Evolutionary conservation across 2,329 filamentous ascomycete species (phyloP), one percentile per base, ranked within the genome.

Genomic region (Amphichorda felina): DNA sequence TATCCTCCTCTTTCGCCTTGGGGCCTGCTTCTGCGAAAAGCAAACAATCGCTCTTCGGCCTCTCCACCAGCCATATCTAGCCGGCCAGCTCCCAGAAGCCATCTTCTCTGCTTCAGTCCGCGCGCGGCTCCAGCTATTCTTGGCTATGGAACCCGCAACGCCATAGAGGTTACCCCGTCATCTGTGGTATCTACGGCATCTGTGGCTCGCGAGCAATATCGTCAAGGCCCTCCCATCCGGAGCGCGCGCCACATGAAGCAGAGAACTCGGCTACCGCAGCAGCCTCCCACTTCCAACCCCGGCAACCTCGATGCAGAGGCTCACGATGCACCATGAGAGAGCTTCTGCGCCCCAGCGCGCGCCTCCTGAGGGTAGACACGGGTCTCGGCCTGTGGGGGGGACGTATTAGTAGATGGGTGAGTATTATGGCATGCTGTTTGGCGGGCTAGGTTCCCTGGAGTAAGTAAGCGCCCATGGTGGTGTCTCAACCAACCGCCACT

Each of bases 171-270:
- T n/a, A 21, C 34, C 5, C 13, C 26, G 15, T n/a, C 19, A 24
- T 17, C 18, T 30, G 28, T 31, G 34, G 34, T 27, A n/a, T n/a
- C n/a, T n/a, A n/a, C n/a, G n/a, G n/a, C n/a, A n/a, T n/a, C n/a
- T 29, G 6, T 7, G 27, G 13, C 19, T 16, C n/a, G 16, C 2
- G 22, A 8, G 13, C 26, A 5, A 21, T 19, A 30, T 30, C 17
- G 11, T 30, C 27, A 14, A 36, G 34, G 4, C 18, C n/a, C 15
- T 27, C 30, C 8, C 16, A 30, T 22, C 18, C 18, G 29, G 36
- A 40, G 35, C 42, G 44, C 42, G 44, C 42, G 44, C 42, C 39
- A 43, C 40, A 40, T 41, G 38, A 40, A 45, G 44, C 41, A 41
- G 22, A 16, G 25, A 16, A 11, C 9, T 19, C 29, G 10, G 21